phyloP scores from a whole-genome alignment of 495 filamentous ascomycete species.

The Penicillium fimorum region DNA sequence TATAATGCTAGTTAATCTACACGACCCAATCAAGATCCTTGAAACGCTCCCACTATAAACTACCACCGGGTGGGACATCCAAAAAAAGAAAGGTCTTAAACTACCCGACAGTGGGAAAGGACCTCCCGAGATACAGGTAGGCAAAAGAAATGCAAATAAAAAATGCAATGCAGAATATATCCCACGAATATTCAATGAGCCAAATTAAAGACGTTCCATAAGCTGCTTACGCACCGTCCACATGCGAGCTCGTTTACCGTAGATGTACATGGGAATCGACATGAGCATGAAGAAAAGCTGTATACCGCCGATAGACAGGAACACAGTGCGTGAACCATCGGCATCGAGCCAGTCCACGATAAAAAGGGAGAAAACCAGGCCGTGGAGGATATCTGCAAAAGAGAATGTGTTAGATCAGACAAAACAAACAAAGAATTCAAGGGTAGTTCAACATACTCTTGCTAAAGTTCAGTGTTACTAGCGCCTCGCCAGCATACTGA shows the following conservation, averaged over 20 bases:
- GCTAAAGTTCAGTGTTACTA: slow-evolving; percentile 92
- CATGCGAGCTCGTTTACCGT: slow-evolving; percentile 91
- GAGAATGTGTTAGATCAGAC: slow-evolving; percentile 8
- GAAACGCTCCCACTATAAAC: background rate
- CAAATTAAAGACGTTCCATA: slow-evolving; percentile 77
- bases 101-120: background rate
- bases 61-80: background rate
- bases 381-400: slow-evolving; percentile 72
- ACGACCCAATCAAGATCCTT: background rate
- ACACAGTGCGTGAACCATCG: slow-evolving; percentile 76
- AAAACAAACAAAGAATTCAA: background rate
- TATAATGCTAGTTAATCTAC: background rate
- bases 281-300: slow-evolving; percentile 72
- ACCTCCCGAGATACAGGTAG: background rate
- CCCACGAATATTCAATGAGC: background rate
- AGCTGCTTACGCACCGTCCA: slow-evolving; percentile 88
- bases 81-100: background rate
- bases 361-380: slow-evolving; percentile 86
- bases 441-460: slow-evolving; percentile 59
- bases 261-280: slow-evolving; percentile 94
- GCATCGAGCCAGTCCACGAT: slow-evolving; percentile 79
- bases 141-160: background rate
- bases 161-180: background rate
- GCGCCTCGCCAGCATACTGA: slow-evolving; percentile 89
- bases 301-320: slow-evolving; percentile 80